Conservation (phyloP, 192 early-diverging fungal genomes). For the Backusella psychrophila region DNA sequence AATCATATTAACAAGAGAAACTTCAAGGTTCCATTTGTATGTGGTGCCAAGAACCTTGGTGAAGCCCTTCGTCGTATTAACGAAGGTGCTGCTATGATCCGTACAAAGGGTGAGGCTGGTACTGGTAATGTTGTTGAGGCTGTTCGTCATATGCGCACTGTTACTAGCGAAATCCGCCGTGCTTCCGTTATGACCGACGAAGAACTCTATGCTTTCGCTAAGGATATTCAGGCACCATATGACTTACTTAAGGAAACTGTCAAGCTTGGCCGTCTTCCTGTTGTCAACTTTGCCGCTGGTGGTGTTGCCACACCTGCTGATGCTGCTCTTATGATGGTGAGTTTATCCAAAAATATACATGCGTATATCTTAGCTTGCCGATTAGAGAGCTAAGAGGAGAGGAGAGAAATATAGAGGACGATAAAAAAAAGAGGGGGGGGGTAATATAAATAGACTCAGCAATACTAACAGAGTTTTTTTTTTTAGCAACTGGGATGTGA, state of each 20-base stretch:
- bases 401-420: not conserved
- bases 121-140: conserved; percentile 99
- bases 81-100: conserved; percentile 98
- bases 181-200: conserved; percentile 82
- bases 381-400: not conserved
- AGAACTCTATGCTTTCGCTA: conserved; percentile 94
- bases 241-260: conserved; percentile 89
- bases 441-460: not conserved
- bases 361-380: not conserved
- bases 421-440: not conserved
- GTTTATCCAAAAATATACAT: not conserved
- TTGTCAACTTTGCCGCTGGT: conserved; percentile 98
- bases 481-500: conserved; percentile 87
- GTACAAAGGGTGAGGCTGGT: conserved; percentile 98
- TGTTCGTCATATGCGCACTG: conserved; percentile 91
- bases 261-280: conserved; percentile 85
- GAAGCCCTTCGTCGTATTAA: conserved; percentile 95
- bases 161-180: conserved; percentile 83
- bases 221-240: conserved; percentile 92
- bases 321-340: conserved; percentile 96
- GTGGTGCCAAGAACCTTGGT: conserved; percentile 95
- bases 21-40: conserved; percentile 94
- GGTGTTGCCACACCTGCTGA: conserved; percentile 98
- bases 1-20: conserved; percentile 96
- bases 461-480: not conserved